phyloP scores from a whole-genome alignment of 2,329 filamentous ascomycete genomes.

The Ophiostoma sp. region DNA sequence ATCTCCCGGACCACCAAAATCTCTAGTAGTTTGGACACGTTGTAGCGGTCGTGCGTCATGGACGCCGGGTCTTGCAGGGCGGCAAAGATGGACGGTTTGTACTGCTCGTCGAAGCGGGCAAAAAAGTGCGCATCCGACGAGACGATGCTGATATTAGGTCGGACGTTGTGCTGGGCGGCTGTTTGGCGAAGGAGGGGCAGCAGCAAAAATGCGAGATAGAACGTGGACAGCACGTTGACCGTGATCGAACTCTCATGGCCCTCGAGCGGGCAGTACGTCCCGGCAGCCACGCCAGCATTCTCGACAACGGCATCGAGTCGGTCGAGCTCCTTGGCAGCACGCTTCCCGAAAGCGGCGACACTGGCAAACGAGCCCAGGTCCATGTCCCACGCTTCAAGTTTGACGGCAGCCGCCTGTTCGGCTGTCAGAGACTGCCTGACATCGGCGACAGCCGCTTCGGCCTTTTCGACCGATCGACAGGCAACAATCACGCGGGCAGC shows the following conservation, averaged over 20 bases:
- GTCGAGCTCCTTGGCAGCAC: constrained; percentile 36
- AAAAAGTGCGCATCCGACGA: constrained; percentile 42
- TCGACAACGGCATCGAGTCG: constrained; percentile 46
- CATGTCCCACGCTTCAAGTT: constrained; percentile 51
- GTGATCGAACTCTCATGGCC: constrained; percentile 47
- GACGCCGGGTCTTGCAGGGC: constrained; percentile 35
- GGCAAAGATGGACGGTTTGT: constrained; percentile 37
- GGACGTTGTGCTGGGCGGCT: constrained; percentile 37
- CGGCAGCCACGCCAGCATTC: constrained; percentile 42
- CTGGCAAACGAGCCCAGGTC: constrained; percentile 51
- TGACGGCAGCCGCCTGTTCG: constrained; percentile 26
- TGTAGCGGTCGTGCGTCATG: constrained; percentile 39
- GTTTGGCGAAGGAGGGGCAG: constrained; percentile 45
- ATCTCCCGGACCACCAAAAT: constrained; percentile 39
- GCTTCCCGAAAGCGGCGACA: constrained; percentile 44
- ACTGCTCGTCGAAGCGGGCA: constrained; percentile 39
- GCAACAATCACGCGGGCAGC: constrained; percentile 43
- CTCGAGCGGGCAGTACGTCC: constrained; percentile 26
- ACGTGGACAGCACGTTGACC: constrained; percentile 50
- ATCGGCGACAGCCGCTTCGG: constrained; percentile 41
- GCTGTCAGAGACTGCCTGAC: constrained; percentile 37
- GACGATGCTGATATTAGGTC: constrained; percentile 43
- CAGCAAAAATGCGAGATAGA: constrained; percentile 46
- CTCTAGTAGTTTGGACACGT: constrained; percentile 40
- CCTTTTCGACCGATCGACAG: constrained; percentile 40